Conservation (phyloP, 2,329 filamentous ascomycete species). For the Epichloe festucae region DNA sequence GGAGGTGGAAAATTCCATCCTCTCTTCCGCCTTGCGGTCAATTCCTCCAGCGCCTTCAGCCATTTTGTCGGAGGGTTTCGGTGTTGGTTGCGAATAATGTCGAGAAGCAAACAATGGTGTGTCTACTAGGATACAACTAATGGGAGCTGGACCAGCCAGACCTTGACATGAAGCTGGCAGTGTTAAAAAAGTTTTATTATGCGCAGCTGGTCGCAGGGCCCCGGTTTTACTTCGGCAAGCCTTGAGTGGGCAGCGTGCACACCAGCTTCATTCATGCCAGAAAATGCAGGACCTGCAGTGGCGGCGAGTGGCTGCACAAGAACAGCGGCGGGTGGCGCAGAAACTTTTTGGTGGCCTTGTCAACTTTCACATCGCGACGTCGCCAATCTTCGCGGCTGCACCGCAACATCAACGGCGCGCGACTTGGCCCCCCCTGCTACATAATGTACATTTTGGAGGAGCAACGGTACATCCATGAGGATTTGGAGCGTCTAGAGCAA, state of each 20-base stretch:
- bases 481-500: conserved; percentile 90
- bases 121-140: too few species aligned
- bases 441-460: conserved; percentile 82
- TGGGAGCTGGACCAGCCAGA: too few species aligned
- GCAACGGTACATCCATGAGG: conserved; percentile 87
- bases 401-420: neutral
- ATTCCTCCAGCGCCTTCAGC: conserved; percentile 65
- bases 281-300: too few species aligned
- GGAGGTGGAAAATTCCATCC: conserved; percentile 96
- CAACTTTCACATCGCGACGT: neutral
- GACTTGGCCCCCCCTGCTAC: neutral
- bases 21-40: conserved; percentile 86
- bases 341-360: too few species aligned
- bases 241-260: neutral
- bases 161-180: neutral
- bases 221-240: conserved; percentile 20
- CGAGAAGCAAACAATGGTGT: neutral
- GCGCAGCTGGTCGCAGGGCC: conserved; percentile 7
- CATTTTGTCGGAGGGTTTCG: conserved; percentile 46
- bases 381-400: neutral
- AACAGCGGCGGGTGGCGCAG: too few species aligned
- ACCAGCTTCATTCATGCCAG: neutral
- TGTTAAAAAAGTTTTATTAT: conserved; percentile 17
- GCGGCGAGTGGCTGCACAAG: too few species aligned
- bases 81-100: neutral